Evolutionary conservation across 495 filamentous ascomycete species (phyloP).

Genomic region (Podospora didyma): DNA sequence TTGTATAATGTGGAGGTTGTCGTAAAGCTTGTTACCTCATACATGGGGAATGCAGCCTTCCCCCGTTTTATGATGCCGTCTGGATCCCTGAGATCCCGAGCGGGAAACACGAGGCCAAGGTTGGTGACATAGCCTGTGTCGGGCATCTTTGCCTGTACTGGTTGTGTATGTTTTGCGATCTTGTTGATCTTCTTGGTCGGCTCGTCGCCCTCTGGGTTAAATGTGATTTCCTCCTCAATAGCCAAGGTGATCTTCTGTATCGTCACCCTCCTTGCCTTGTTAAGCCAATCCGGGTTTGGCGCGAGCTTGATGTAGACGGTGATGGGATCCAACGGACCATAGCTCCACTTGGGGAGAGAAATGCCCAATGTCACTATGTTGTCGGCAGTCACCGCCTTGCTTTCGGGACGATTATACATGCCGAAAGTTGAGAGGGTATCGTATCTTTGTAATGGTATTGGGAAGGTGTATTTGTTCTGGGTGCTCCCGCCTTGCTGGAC

Average conservation of each 20-base stretch:
- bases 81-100: conserved; percentile 80
- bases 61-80: conserved; percentile 85
- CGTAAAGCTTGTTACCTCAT: conserved; percentile 84
- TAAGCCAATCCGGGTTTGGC: conserved; percentile 87
- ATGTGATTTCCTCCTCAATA: conserved; percentile 96
- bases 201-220: conserved; percentile 97
- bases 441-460: conserved; percentile 86
- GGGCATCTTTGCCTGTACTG: conserved; percentile 75
- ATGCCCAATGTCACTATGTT: conserved; percentile 90
- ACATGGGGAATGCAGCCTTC: conserved; percentile 84
- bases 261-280: conserved; percentile 85
- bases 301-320: conserved; percentile 90
- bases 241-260: conserved; percentile 90
- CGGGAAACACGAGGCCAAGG: conserved; percentile 84
- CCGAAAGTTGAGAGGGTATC: conserved; percentile 97
- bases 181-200: conserved; percentile 86
- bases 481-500: conserved; percentile 85
- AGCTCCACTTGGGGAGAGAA: conserved; percentile 90
- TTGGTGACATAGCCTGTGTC: conserved; percentile 88
- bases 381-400: conserved; percentile 77
- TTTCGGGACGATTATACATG: conserved; percentile 97
- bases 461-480: conserved; percentile 86
- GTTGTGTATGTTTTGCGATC: conserved; percentile 77
- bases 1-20: conserved; percentile 94
- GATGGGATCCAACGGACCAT: conserved; percentile 91